Evolutionary conservation across 345 rosid species (phyloP), one percentile per base, ranked within the genome.

Genomic region (Populus tremula): DNA sequence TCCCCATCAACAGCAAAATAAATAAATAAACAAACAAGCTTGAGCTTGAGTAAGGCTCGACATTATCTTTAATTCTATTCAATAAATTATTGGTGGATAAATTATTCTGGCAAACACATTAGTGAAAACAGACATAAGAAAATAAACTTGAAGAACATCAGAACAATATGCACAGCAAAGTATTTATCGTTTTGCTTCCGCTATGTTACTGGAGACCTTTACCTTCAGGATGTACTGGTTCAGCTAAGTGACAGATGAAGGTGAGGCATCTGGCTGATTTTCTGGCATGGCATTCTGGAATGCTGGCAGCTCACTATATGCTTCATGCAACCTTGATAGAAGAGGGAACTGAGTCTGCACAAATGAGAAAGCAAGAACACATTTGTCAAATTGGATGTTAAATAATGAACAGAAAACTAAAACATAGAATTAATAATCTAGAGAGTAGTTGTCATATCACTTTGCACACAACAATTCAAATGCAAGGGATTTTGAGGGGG

Each of bases 321-420:
- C 90, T 59, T 87, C 86, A 21, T 91, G 80, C 88, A 89, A 78
- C 87, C 87, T 90, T 41, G 78, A 54, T 67, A 92, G 83, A 72
- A 87, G 82, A 12, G 93, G 96, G 84, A 81, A 92, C 12, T 86
- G 84, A 53, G 85, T 82, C 97, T 91, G 81, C 80, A 79, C 61
- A 83, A 63, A 67, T 5, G 67, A 35, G 38, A 1, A 20, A 72
- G 38, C 29, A 69, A 29, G 20, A 39, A 20, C 18, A 38, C 54
- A 31, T 5, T 49, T 29, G 35, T 16, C 29, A 41, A 74, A 63
- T 27, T 41, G 45, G 11, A 35, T 56, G 14, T 29, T 10, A 56
- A 21, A 33, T 18, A 11, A 5, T 41, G 5, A 47, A 13, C 31
- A 11, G 29, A 5, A 29, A 64, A 29, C 35, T 64, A 64, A 45